These are phyloP conservation scores for Boletus reticulatus DNA, from an alignment of 768 basidiomycete species.

Conservation along the genomic window DNA sequence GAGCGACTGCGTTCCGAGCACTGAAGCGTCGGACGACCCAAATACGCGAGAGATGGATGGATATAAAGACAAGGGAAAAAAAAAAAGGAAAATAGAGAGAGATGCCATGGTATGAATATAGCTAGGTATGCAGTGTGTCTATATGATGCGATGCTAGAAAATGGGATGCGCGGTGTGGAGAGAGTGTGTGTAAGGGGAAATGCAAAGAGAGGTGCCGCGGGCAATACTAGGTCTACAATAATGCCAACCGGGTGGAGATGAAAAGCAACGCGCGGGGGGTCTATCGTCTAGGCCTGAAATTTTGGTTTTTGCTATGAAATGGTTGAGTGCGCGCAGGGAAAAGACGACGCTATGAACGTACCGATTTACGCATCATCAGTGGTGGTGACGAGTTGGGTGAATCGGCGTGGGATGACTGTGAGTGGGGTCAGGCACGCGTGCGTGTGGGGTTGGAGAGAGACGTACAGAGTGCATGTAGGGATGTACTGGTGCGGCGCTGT, in stretches of 20 bases:
- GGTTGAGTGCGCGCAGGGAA: neutral
- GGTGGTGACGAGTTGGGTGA: constrained; percentile 41
- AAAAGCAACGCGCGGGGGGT: neutral
- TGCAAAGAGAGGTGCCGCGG: constrained; percentile 20
- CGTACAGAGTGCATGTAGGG: constrained; percentile 40
- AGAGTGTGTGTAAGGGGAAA: neutral
- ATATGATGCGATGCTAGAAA: constrained; percentile 21
- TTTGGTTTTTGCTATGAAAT: constrained; percentile 30
- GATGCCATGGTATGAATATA: constrained; percentile 36
- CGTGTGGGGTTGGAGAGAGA: neutral
- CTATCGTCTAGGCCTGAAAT: constrained; percentile 29
- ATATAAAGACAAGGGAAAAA: neutral
- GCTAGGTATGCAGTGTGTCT: constrained; percentile 35
- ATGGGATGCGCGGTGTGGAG: constrained; percentile 14
- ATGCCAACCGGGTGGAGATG: constrained; percentile 5
- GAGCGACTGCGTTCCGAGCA: constrained; percentile 12
- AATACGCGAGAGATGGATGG: constrained; percentile 6
- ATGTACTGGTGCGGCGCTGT: constrained; percentile 32
- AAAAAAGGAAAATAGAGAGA: constrained; percentile 1
- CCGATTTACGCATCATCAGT: constrained; percentile 58
- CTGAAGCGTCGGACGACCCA: constrained; percentile 17
- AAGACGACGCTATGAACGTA: constrained; percentile 20
- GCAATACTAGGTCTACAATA: constrained; percentile 24
- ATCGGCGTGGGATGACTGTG: constrained; percentile 37
- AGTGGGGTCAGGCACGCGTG: constrained; percentile 6